Evolutionary conservation across 495 filamentous ascomycete genomes (phyloP), one percentile per base, ranked within the genome.

Genomic region (Collariella sp.): DNA sequence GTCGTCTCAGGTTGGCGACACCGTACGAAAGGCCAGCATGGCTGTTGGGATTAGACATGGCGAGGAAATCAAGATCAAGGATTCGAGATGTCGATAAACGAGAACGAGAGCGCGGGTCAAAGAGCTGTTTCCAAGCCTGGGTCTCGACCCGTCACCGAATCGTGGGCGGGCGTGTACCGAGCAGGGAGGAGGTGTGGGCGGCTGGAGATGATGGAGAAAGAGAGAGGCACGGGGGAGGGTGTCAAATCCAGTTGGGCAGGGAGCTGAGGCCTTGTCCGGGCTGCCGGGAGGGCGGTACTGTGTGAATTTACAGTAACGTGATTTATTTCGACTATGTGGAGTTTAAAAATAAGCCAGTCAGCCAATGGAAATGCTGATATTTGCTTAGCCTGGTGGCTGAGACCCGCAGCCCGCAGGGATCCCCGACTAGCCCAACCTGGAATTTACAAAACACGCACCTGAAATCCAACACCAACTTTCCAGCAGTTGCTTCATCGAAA

Each of bases 161-260:
- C 56, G 59, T 52, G 61, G 64, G 59, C 61, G 64, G 61, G 62
- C 57, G 62, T 63, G 64, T 63, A 64, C 59, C 57, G 61, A 67
- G 61, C 54, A 54, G 56, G 55, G 61, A 60, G 61, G 64, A 60
- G 61, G 64, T 59, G 64, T 64, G 61, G 51, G 63, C 54, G 51
- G 51, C 55, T 51, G 54, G 48, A 46, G 57, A 43, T 46, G 62
- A 62, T 59, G 58, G 58, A 58, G 54, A 58, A 50, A 46, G 56
- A 62, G 40, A 39, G 53, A 44, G 46, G 55, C 52, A 55, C 31
- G 51, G 56, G 61, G 56, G 51, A 61, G 59, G 56, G 62, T 60
- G 59, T 51, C 53, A 51, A 57, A 41, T 13, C 48, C 35, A 22
- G 39, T 44, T 43, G 40, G 41, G 51, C 52, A 47, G 52, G 52